Evolutionary conservation across 1,139 yeast genomes (phyloP).

Genomic region (Taphrina confusa): DNA sequence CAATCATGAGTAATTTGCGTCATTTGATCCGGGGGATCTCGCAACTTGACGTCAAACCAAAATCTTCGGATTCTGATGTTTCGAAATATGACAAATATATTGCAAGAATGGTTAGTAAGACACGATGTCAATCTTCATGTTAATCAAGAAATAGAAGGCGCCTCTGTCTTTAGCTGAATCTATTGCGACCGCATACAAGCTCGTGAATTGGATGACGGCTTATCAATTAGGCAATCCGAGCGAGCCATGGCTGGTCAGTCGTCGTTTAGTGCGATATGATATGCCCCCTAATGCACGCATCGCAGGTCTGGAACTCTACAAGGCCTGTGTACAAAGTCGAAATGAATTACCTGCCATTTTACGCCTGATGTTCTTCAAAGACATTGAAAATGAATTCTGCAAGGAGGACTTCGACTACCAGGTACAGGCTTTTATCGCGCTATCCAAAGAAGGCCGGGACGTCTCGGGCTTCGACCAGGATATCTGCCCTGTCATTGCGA

Average conservation of each 20-base stretch:
- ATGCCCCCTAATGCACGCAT: slow-evolving; percentile 54
- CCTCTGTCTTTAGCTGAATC: slow-evolving; percentile 22
- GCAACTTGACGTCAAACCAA: slow-evolving; percentile 23
- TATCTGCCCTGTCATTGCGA: slow-evolving; percentile 42
- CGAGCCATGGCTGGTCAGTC: slow-evolving; percentile 73
- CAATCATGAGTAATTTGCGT: slow-evolving; percentile 21
- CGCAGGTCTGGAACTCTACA: slow-evolving; percentile 58
- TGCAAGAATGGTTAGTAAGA: slow-evolving; percentile 13
- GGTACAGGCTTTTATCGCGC: slow-evolving; percentile 54
- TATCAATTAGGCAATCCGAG: slow-evolving; percentile 17
- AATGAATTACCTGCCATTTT: slow-evolving; percentile 52
- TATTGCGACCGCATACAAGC: slow-evolving; percentile 22
- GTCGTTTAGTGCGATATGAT: slow-evolving; percentile 55
- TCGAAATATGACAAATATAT: slow-evolving; percentile 30
- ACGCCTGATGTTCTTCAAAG: slow-evolving; percentile 60
- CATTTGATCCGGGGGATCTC: slow-evolving; percentile 30
- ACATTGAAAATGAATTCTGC: slow-evolving; percentile 56
- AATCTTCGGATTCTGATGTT: slow-evolving; percentile 7
- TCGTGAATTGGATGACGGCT: slow-evolving; percentile 19
- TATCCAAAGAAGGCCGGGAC: slow-evolving; percentile 65
- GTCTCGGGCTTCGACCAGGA: slow-evolving; percentile 43
- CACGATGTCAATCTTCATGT: not conserved
- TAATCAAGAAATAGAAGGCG: not conserved
- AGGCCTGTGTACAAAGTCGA: slow-evolving; percentile 59
- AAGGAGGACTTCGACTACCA: slow-evolving; percentile 60